Evolutionary conservation across 352 stramenopile species (phyloP), one percentile per base, ranked within the genome.

Genomic region (Detonula confervacea): DNA sequence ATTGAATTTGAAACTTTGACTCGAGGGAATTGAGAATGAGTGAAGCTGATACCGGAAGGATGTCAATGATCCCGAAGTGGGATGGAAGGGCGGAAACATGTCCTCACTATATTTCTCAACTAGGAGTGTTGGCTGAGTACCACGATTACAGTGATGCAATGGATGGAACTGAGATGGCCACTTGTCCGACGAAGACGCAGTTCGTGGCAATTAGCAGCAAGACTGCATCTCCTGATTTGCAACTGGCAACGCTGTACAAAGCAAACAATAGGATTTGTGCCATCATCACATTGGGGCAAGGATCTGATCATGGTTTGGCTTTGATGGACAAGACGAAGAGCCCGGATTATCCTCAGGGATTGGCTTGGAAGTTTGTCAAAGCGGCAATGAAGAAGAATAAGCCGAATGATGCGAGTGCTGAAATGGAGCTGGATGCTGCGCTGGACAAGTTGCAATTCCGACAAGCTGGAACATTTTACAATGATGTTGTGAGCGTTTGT

Each of bases 71-170:
- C 20, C 55, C 37, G 9, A 24, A 2, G n/a, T 56, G 47, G 47
- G 47, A 56, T 56, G 47, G 47, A 25, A 56, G 27, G 47, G 47
- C 27, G 4, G 47, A 56, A 25, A 29, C 47, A 29, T 56, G 47
- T 56, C n/a, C 47, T 7, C 18, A 14, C 8, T 27, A 56, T 24
- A 12, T 56, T n/a, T 4, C 27, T 14, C 47, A 56, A 25, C 18
- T 56, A 12, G 25, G 18, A 20, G 5, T 20, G 27, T 56, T 56
- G 47, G 47, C 47, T 0, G n/a, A 56, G 1, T 56, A 56, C 27
- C 18, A 56, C 27, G 47, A 56, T 25, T 56, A 20, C 25, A 22
- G 5, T 9, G 33, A 65, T 65, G 56, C 35, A 16, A 37, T 65
- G 18, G 18, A 65, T 16, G 16, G 27, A 22, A 7, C n/a, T 2